These are phyloP conservation scores for Phylloporus scabripes DNA, from an alignment of 768 basidiomycete genomes.

Conservation along the genomic window DNA sequence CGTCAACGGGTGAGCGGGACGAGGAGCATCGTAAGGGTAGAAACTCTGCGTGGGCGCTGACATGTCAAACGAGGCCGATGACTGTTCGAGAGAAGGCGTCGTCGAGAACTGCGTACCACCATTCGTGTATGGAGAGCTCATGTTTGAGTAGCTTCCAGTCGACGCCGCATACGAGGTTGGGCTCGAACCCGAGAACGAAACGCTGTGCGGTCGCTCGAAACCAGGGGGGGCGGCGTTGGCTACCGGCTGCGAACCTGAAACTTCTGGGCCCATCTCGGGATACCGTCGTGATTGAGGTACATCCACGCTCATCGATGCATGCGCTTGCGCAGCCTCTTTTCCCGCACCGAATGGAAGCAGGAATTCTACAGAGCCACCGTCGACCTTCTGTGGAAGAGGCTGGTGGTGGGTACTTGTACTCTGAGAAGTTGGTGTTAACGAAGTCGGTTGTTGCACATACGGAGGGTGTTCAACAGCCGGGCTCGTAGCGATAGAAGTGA, in stretches of 20 bases:
- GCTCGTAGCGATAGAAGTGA: slow-evolving; percentile 10
- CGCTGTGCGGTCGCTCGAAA: slow-evolving; percentile 23
- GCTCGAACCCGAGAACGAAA: slow-evolving; percentile 16
- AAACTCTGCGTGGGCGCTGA: slow-evolving; percentile 14
- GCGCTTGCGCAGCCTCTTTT: slow-evolving; percentile 14
- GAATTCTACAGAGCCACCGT: slow-evolving; percentile 18
- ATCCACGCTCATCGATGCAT: slow-evolving; percentile 12
- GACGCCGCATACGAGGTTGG: slow-evolving; percentile 24
- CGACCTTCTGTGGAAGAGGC: slow-evolving; percentile 13
- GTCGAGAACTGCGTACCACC: slow-evolving; percentile 12
- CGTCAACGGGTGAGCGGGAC: slow-evolving; percentile 15
- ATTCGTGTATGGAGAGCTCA: slow-evolving; percentile 24
- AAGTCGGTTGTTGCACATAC: slow-evolving; percentile 9
- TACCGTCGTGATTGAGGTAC: slow-evolving; percentile 14
- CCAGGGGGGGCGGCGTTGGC: slow-evolving; percentile 4
- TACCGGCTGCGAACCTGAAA: slow-evolving; percentile 5
- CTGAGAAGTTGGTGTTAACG: slow-evolving; percentile 10
- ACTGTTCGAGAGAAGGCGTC: slow-evolving; percentile 21
- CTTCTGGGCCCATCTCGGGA: slow-evolving; percentile 12
- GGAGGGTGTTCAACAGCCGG: slow-evolving; percentile 9
- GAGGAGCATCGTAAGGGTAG: slow-evolving; percentile 19
- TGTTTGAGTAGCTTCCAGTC: slow-evolving; percentile 20
- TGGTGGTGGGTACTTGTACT: neutral
- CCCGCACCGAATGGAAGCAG: slow-evolving; percentile 19
- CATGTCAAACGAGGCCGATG: slow-evolving; percentile 18